Evolutionary conservation across 768 basidiomycete species (phyloP).

Genomic region (Rossbeevera mucosa): DNA sequence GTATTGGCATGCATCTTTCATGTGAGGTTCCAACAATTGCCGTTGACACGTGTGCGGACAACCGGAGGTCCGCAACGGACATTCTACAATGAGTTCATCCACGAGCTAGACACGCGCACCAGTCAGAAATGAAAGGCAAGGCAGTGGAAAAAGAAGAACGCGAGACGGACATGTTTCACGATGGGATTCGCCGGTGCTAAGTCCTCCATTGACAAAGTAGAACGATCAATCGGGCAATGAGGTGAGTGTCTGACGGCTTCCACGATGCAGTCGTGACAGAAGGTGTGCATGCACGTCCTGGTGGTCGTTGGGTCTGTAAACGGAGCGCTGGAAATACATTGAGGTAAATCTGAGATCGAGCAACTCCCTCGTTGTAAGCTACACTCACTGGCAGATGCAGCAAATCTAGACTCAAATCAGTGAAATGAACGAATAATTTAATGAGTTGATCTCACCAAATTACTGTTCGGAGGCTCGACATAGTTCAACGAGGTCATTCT

Average conservation of each 20-base stretch:
- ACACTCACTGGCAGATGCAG: conserved; percentile 65
- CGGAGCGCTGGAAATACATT: conserved; percentile 44
- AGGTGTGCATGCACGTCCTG: conserved; percentile 75
- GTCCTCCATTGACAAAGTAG: conserved; percentile 53
- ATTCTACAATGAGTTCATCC: conserved; percentile 75
- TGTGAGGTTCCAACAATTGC: conserved; percentile 58
- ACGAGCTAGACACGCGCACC: conserved; percentile 53
- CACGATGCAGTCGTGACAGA: conserved; percentile 79
- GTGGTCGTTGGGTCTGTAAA: conserved; percentile 76
- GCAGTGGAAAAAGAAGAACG: conserved; percentile 5
- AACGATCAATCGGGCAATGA: conserved; percentile 84
- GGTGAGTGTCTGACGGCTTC: conserved; percentile 61
- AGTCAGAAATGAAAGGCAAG: conserved; percentile 4
- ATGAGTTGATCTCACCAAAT: conserved; percentile 47
- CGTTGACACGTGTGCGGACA: conserved; percentile 64
- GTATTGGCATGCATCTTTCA: conserved; percentile 58
- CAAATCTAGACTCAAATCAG: conserved; percentile 49
- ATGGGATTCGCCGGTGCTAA: conserved; percentile 68
- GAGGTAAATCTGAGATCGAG: conserved; percentile 7
- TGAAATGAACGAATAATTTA: not conserved
- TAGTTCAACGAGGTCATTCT: conserved; percentile 43
- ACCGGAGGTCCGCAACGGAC: conserved; percentile 54
- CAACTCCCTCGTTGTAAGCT: not conserved
- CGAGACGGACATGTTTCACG: conserved; percentile 48
- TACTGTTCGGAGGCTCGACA: conserved; percentile 57